Evolutionary conservation across 2,329 filamentous ascomycete genomes (phyloP).

Genomic region (Endocalyx cinctus): DNA sequence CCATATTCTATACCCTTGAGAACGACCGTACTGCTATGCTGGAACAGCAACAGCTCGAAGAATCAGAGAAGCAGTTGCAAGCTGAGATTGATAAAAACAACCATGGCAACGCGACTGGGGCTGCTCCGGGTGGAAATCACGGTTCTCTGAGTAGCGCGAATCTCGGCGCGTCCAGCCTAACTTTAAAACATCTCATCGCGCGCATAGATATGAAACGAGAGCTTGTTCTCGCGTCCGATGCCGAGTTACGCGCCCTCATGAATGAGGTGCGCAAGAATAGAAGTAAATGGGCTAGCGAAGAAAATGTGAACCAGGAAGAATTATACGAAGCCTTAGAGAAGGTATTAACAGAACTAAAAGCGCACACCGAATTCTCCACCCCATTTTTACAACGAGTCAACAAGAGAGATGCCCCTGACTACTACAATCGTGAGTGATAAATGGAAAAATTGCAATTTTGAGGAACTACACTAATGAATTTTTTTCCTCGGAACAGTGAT

Average conservation of each 20-base stretch:
- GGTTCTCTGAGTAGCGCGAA: constrained; percentile 91
- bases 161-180: constrained; percentile 90
- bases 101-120: constrained; percentile 44
- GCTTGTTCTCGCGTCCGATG: constrained; percentile 85
- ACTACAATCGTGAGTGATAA: constrained; percentile 70
- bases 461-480: constrained; percentile 11
- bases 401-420: constrained; percentile 95
- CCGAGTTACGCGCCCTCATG: constrained; percentile 86
- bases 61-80: constrained; percentile 92
- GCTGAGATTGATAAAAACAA: constrained; percentile 80
- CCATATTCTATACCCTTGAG: constrained; percentile 90
- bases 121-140: constrained; percentile 60
- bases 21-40: constrained; percentile 95
- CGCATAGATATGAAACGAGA: constrained; percentile 91
- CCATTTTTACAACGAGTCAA: constrained; percentile 92
- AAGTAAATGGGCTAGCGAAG: constrained; percentile 98
- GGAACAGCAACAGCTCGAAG: constrained; percentile 93
- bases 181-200: constrained; percentile 93
- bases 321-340: constrained; percentile 96
- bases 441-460: constrained; percentile 4
- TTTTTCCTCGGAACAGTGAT: constrained; percentile 62
- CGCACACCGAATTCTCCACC: constrained; percentile 95
- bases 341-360: constrained; percentile 93
- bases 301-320: constrained; percentile 95
- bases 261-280: constrained; percentile 97